Percentiles rank a stretch among this genome's conserved stretches.
These are phyloP conservation scores for Podila clonocystis DNA, from an alignment of 192 early-diverging fungal species.

Conservation along the genomic window DNA sequence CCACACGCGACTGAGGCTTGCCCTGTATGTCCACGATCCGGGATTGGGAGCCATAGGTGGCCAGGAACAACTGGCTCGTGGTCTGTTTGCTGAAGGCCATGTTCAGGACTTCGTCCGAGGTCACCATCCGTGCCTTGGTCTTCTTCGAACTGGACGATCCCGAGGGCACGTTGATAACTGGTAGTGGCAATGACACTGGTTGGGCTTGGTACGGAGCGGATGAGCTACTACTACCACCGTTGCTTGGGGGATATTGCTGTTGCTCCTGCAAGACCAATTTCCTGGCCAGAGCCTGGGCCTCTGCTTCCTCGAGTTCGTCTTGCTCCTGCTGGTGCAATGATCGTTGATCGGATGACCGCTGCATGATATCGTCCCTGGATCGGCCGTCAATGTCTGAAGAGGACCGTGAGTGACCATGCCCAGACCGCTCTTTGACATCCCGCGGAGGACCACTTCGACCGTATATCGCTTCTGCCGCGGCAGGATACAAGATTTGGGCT, in stretches of 20 bases:
- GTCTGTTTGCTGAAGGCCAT: conserved; percentile 28
- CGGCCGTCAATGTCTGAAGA: background rate
- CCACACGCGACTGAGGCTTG: conserved; percentile 27
- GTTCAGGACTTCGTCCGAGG: conserved; percentile 42
- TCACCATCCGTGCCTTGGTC: conserved; percentile 38
- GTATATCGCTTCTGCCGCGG: conserved; percentile 23
- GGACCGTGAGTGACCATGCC: background rate
- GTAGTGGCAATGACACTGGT: background rate
- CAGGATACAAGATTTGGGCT: conserved; percentile 34
- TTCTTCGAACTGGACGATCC: background rate
- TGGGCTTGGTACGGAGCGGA: background rate
- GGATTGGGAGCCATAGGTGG: conserved; percentile 37
- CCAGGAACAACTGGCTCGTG: conserved; percentile 26
- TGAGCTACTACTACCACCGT: background rate
- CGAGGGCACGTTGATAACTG: background rate
- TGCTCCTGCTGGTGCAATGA: conserved; percentile 22
- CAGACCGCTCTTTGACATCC: conserved; percentile 9
- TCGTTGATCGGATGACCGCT: conserved; percentile 29
- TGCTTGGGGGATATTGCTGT: background rate
- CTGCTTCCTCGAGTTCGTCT: conserved; percentile 27
- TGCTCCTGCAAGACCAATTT: conserved; percentile 10
- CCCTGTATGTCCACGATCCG: conserved; percentile 42
- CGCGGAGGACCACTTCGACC: background rate
- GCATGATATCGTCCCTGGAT: conserved; percentile 29
- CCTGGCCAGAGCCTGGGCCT: conserved; percentile 10